Evolutionary conservation across 257 asterid genomes (phyloP), one percentile per base, ranked within the genome.

Genomic region (Fraxinus excelsior): DNA sequence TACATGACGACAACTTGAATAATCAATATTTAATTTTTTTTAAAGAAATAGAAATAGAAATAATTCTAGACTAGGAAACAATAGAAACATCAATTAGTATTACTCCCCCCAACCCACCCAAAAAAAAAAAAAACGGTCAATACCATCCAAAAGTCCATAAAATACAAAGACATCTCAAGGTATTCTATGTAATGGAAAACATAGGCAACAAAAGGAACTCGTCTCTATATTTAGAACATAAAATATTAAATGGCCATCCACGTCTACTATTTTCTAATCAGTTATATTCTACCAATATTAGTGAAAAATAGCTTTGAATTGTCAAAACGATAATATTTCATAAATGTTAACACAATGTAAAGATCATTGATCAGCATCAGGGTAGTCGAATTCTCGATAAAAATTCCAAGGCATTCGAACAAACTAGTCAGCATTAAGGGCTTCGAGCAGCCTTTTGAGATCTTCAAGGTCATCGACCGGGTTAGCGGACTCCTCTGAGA

Each of bases 391-490:
- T 53, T 19, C 64, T 26, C 11, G 0, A 53, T 53, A 25, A 18
- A 18, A 53, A 10, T 53, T 53, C 64, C 10, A 53, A 53, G 64
- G n/a, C n/a, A 11, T 19, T 12, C n/a, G 2, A 26, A n/a, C 31
- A 34, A n/a, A 42, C 32, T 67, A 66, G 40, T 84, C 79, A 26
- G 96, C 82, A 32, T 93, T 93, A 49, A 96, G 98, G 71, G 96
- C 96, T 42, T 93, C 99, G 56, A 93, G 97, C 69, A 90, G 97
- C 76, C 79, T 86, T 81, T 91, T 89, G 69, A 96, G 91, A 21
- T 93, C 96, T 16, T 96, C 98, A 73, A 96, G 97, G 83, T 93
- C 96, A 82, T 91, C 94, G 0, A 70, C 25, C 7, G 78, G 34
- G 76, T 78, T 40, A n/a, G 76, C 49, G 23, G 76, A 69, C 76